Percentiles rank a stretch among this genome's conserved stretches.
Conservation (phyloP, 2,329 filamentous ascomycete species). For the Biscogniauxia sp. region DNA sequence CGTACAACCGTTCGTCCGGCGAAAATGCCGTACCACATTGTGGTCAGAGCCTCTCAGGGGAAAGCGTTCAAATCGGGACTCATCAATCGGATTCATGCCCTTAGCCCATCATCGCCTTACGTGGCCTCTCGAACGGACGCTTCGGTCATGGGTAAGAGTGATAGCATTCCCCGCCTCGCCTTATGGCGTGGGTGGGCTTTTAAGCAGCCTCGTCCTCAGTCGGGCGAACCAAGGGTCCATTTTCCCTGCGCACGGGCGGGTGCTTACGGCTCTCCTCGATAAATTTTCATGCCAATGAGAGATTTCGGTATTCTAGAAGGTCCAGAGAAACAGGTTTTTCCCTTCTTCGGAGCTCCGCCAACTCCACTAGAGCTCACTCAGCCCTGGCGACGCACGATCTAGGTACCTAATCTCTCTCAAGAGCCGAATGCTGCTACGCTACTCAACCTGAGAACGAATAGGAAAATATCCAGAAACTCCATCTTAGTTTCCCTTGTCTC, state of each 20-base stretch:
- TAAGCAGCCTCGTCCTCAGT: conserved; percentile 2
- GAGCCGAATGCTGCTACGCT: not conserved
- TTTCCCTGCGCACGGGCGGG: not conserved
- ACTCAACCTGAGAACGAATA: conserved; percentile 15
- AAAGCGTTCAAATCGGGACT: conserved; percentile 6
- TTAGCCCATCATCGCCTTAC: conserved; percentile 13
- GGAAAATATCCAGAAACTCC: conserved; percentile 5
- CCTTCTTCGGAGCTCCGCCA: conserved; percentile 15
- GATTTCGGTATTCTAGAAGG: conserved; percentile 5
- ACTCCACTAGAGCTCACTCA: conserved; percentile 26
- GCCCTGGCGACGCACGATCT: conserved; percentile 7
- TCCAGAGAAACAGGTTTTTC: conserved; percentile 1
- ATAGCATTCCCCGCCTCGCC: conserved; percentile 22
- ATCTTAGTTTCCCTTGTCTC: not conserved
- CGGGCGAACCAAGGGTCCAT: conserved; percentile 7
- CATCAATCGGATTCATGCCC: conserved; percentile 17
- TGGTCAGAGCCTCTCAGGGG: conserved; percentile 12
- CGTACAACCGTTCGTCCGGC: conserved; percentile 21
- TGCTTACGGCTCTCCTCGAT: not conserved
- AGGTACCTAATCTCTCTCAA: conserved; percentile 5
- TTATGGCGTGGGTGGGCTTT: not conserved
- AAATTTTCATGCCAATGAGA: conserved; percentile 3
- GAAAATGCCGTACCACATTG: conserved; percentile 10
- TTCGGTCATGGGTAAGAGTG: conserved; percentile 10
- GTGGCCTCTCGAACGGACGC: conserved; percentile 13